These are phyloP conservation scores for Bipolaris sorokiniana DNA, from an alignment of 2,329 filamentous ascomycete species.

Conservation along the genomic window DNA sequence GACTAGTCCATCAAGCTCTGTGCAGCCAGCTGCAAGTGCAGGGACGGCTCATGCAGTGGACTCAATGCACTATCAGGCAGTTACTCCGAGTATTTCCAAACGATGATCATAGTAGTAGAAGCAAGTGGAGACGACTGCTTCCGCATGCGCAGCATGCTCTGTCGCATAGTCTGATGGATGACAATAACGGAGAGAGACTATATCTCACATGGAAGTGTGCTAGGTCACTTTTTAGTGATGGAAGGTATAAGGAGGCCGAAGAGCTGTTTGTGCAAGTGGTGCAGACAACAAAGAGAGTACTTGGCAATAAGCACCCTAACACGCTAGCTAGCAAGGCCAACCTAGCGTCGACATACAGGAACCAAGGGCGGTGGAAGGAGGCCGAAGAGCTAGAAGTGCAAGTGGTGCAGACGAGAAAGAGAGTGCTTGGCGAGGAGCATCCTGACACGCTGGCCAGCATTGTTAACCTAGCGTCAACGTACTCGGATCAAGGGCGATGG, in stretches of 20 bases:
- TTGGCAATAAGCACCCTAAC: background rate
- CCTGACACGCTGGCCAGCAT: background rate
- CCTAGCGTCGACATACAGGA: background rate
- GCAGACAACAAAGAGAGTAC: background rate
- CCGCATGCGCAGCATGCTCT: background rate
- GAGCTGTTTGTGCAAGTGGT: background rate
- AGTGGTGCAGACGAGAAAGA: background rate
- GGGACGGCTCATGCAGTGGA: constrained; percentile 11
- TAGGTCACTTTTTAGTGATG: background rate
- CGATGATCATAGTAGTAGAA: background rate
- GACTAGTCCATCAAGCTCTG: constrained; percentile 19
- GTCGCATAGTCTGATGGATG: background rate
- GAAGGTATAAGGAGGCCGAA: background rate
- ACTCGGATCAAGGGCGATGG: no score
- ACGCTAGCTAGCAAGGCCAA: background rate
- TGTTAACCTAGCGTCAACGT: background rate
- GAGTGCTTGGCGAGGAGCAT: background rate
- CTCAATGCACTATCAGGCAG: constrained; percentile 9
- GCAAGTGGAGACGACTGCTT: background rate
- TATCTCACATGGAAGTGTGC: background rate
- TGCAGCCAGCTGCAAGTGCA: constrained; percentile 11
- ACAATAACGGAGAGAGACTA: background rate
- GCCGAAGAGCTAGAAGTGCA: background rate
- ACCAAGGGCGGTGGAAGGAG: no score
- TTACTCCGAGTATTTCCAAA: constrained; percentile 2